Evolutionary conservation across 148 eudicot species (phyloP), one percentile per base, ranked within the genome.

Genomic region (Camellia lanceoleosa): DNA sequence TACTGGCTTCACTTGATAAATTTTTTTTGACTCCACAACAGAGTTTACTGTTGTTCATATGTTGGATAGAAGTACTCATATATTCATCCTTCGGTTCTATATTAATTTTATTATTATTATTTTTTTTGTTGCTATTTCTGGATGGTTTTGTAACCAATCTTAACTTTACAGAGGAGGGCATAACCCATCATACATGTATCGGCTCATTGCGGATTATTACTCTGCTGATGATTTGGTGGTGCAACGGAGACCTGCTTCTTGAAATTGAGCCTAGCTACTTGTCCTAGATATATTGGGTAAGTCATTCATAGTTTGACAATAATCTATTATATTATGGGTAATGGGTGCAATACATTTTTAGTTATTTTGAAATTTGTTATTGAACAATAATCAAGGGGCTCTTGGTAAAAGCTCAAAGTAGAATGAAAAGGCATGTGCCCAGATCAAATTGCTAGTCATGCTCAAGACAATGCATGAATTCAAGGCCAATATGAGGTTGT

Each of bases 181-280:
- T 78, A 97, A 92, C 79, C 95, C 99, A 71, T 97, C 98, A 13
- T 97, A 91, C 80, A 97, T 97, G 90, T 97, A 97, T 80, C 88
- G 96, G 81, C 90, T 94, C 51, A 91, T 97, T 79, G 94, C 98
- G 41, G 98, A 97, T 84, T 97, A 90, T 83, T 97, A 97, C 87
- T 92, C 98, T 73, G 98, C 98, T 80, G 94, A 91, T 84, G 98
- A 97, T 85, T 75, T 92, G 87, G 95, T 89, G 69, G 81, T 96
- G 71, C 92, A 90, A 78, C 80, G 85, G 79, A 89, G 85, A 86
- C 81, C 88, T 78, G 80, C 81, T 83, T 82, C 92, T 84, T 89
- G 84, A 84, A 82, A 80, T 66, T 82, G 80, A 85, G 73, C 75
- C 65, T 76, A 51, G 56, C 82, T 49, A 68, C 74, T 68, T 78